Evolutionary conservation across 208 protist genomes (phyloP).

Genomic region (Acanthamoeba royreba): DNA sequence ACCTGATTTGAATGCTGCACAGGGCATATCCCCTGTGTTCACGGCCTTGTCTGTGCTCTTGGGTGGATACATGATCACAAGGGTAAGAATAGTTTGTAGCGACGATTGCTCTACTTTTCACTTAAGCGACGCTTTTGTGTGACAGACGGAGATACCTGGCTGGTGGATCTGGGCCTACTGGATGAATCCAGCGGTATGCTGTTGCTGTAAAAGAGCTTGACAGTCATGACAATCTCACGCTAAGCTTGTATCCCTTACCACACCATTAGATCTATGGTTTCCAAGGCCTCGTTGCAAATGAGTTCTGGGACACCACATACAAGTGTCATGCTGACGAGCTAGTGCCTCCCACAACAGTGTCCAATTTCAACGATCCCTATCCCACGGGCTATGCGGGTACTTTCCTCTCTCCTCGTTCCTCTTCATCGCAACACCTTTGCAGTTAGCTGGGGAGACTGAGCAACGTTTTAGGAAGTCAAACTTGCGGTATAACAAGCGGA

Average conservation of each 20-base stretch:
- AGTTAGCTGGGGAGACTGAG: too few relatives aligned
- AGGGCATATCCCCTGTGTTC: not conserved
- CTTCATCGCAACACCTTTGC: too few relatives aligned
- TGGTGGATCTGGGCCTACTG: not conserved
- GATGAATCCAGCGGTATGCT: not conserved
- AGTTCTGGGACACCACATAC: not conserved
- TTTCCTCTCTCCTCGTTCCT: too few relatives aligned
- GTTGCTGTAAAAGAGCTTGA: too few relatives aligned
- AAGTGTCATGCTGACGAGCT: not conserved
- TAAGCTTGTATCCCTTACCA: too few relatives aligned
- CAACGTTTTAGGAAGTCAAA: too few relatives aligned
- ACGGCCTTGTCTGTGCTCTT: not conserved
- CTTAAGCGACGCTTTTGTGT: too few relatives aligned
- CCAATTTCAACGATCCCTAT: not conserved
- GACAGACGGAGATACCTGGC: not conserved
- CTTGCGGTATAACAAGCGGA: too few relatives aligned
- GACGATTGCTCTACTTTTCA: too few relatives aligned
- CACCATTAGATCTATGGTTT: too few relatives aligned
- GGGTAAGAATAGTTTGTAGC: not conserved
- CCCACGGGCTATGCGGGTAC: not conserved
- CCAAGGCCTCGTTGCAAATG: not conserved
- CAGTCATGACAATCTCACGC: too few relatives aligned
- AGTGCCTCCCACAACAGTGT: not conserved
- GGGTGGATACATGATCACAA: conserved; percentile 9
- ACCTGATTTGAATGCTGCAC: too few relatives aligned